Percentiles rank a stretch among this genome's conserved stretches.
These are phyloP conservation scores for Rhynchospora breviuscula DNA, from an alignment of 176 grass and related monocot species.

Conservation along the genomic window DNA sequence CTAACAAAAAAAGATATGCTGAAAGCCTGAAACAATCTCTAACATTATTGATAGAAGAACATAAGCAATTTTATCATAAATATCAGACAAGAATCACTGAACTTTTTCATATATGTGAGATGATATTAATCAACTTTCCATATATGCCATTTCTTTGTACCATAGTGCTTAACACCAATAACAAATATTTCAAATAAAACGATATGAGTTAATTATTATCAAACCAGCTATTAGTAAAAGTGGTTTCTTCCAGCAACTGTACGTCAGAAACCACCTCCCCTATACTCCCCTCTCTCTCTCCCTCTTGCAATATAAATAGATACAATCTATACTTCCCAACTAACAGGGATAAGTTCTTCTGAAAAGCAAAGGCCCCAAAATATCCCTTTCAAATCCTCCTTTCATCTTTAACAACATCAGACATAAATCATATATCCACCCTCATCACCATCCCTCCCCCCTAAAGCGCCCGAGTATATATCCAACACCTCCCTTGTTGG, in stretches of 20 bases:
- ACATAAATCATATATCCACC: not conserved
- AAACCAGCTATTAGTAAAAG: not conserved
- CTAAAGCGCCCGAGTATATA: not conserved
- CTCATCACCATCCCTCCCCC: not conserved
- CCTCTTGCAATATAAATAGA: not conserved
- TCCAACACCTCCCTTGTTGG: too few species aligned
- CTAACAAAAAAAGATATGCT: too few species aligned
- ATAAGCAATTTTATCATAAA: too few species aligned
- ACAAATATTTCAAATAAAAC: not conserved
- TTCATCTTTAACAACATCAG: not conserved
- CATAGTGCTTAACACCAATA: not conserved
- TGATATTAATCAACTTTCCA: not conserved
- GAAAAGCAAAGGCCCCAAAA: not conserved
- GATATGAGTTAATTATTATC: not conserved
- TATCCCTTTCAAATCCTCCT: not conserved
- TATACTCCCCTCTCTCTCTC: not conserved
- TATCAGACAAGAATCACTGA: too few species aligned
- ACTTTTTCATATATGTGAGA: not conserved
- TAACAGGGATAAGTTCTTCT: not conserved
- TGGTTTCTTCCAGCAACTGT: not conserved
- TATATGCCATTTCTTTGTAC: not conserved
- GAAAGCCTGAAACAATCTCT: too few species aligned
- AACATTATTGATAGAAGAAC: too few species aligned
- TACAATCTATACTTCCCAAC: not conserved
- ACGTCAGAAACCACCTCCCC: not conserved